Percentiles rank a stretch among this genome's conserved stretches.
Evolutionary conservation across 768 basidiomycete genomes (phyloP).

Genomic region (Phallus indusiatus): DNA sequence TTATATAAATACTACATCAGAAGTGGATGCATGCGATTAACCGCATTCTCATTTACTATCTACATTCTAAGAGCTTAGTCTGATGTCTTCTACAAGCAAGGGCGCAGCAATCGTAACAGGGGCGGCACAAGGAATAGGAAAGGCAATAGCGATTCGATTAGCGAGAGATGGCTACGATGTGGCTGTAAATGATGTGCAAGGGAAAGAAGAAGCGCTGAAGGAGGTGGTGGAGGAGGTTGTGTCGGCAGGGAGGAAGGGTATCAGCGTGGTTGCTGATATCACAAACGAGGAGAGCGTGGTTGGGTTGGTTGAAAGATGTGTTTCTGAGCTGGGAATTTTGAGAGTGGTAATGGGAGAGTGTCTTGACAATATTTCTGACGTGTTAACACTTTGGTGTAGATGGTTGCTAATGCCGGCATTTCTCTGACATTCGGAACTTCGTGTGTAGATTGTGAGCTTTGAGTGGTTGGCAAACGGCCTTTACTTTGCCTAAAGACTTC

Average conservation of each 20-base stretch:
- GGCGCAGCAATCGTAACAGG: conserved; percentile 22
- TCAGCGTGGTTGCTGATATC: neutral
- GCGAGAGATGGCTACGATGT: conserved; percentile 28
- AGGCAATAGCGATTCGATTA: conserved; percentile 24
- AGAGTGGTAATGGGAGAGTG: neutral
- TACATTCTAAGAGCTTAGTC: too few relatives aligned
- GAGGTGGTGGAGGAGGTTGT: neutral
- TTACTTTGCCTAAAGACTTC: neutral
- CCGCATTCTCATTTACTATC: too few relatives aligned
- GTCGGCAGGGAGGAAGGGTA: neutral
- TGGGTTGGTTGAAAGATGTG: neutral
- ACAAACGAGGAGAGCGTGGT: neutral
- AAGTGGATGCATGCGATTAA: too few relatives aligned
- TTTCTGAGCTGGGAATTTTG: neutral
- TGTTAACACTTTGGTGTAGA: neutral
- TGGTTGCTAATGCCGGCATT: neutral
- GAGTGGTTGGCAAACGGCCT: neutral
- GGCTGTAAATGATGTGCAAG: conserved; percentile 23
- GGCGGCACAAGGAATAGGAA: conserved; percentile 24
- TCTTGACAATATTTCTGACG: neutral
- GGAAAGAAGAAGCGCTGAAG: neutral
- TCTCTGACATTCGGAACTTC: neutral
- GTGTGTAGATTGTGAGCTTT: neutral
- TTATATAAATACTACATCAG: too few relatives aligned
- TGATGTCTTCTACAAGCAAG: neutral